Base-by-base conservation (phyloP, 352 stramenopile species). In the Phytophthora boehmeriae region DNA sequence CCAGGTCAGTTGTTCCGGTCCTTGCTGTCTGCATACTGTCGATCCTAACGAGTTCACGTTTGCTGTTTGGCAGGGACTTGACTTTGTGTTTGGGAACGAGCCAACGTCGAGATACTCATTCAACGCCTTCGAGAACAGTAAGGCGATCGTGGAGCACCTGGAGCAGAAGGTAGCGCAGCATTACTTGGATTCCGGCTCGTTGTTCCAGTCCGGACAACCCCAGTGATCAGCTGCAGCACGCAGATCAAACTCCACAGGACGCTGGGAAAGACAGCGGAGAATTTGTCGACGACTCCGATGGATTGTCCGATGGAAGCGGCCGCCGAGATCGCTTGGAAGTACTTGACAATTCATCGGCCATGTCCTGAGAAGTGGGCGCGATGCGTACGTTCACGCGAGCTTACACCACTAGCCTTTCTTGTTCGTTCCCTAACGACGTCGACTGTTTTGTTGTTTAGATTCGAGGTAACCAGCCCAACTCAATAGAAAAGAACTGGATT, bases 401-500 rank as follows among this genome's bases (percentile, higher is more conserved):
- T 39, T n/a, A n/a, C n/a, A n/a, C n/a, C n/a, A n/a, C n/a, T n/a
- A n/a, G n/a, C n/a, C n/a, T 16, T 34, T 44, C 9, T 27, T 46
- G 30, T 13, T 19, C 8, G 4, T 41, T 27, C 11, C 27, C 39
- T 50, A 43, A 59, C 25, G 14, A 10, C 28, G 36, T 17, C 5
- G 25, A 5, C 10, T 64, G 27, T 46, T 9, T 54, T 43, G 34
- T 38, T 52, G 10, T 44, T 34, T 25, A 71, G 56, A 60, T 66
- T 17, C 47, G 49, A 2, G 50, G 54, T 4, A 59, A 43, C 22
- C 11, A 58, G 16, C 50, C 50, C 10, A 41, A 67, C n/a, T 71
- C 66, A 5, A 17, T 43, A n/a, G 60, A 74, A 25, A 74, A 70
- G 42, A 70, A 67, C 41, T 74, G 63, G 51, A 53, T 74, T 27